Percentiles rank a stretch among this genome's conserved stretches.
These are phyloP conservation scores for Bonia amplexicaulis DNA, from an alignment of 176 grass and related monocot genomes.

Conservation along the genomic window DNA sequence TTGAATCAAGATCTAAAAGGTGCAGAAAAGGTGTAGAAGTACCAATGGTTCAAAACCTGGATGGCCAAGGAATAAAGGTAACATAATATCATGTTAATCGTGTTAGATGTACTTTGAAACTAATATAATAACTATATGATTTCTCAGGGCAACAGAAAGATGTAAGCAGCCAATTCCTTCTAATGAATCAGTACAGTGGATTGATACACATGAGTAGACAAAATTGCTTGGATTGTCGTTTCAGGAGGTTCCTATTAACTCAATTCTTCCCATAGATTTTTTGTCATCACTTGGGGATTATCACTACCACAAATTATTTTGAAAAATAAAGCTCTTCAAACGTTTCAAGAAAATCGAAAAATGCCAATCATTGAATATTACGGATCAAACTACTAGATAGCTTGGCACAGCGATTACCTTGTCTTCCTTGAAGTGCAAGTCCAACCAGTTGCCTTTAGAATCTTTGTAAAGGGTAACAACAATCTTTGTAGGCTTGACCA, in stretches of 20 bases:
- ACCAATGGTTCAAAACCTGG: background rate
- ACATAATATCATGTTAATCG: background rate
- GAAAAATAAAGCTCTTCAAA: background rate
- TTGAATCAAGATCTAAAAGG: background rate
- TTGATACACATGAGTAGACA: background rate
- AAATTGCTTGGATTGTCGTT: background rate
- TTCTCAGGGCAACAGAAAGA: background rate
- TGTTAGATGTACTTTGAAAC: background rate
- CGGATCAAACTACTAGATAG: background rate
- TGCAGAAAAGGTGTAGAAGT: background rate
- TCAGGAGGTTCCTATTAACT: background rate
- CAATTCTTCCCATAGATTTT: background rate
- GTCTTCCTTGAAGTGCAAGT: slow-evolving; percentile 78
- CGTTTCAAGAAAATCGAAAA: background rate
- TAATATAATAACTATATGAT: background rate
- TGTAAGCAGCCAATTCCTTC: background rate
- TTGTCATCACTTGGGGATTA: background rate
- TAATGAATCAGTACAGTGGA: background rate
- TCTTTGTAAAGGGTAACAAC: slow-evolving; percentile 63
- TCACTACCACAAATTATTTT: background rate
- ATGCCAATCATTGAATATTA: background rate
- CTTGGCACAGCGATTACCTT: slow-evolving; percentile 43
- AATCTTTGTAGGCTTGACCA: slow-evolving; percentile 80
- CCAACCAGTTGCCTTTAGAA: slow-evolving; percentile 81
- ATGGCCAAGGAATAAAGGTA: background rate